Evolutionary conservation across 331 rosid species (phyloP), one percentile per base, ranked within the genome.

Genomic region (Pyracantha coccinea): DNA sequence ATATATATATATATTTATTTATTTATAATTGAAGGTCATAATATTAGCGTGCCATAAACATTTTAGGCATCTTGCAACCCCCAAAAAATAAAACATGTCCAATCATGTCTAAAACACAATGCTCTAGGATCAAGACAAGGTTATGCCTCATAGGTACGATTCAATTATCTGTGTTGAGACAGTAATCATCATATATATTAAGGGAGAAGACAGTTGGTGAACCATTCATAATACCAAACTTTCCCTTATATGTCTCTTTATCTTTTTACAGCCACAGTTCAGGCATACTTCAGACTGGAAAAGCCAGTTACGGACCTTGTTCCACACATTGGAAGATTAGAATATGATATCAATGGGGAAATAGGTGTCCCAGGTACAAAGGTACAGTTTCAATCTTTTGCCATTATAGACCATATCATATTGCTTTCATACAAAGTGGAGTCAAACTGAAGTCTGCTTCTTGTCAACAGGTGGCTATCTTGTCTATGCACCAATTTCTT

Each of bases 301-400:
- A 89, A 85, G 78, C 97, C 96, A 15, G 96, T 89, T 79, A 75
- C 78, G n/a, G 77, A 94, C 81, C 89, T 94, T 78, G 81, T 92
- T 78, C 96, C 97, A 17, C 88, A 85, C 75, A 79, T 94, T 17
- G 81, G 79, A 73, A 76, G 77, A 86, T 75, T 94, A 83, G 96
- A 92, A 80, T 84, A 88, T 75, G 99, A 94, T 73, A 86, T 94
- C 77, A 81, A 60, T 69, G 84, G 83, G 5, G 99, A 94, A 87
- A 79, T 94, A 79, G 92, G 91, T 66, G 83, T 88, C 65, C 96
- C 97, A 63, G 64, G 83, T 68, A 83, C 86, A 68, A 85, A 90
- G 97, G 99, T 94, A 78, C 84, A 44, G 29, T 74, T 79, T 77
- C 73, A 72, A 63, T 33, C 75, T 72, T 71, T 67, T 80, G 23